Evolutionary conservation across 306 rosid genomes (phyloP).

Genomic region (Arachis hypogaea): DNA sequence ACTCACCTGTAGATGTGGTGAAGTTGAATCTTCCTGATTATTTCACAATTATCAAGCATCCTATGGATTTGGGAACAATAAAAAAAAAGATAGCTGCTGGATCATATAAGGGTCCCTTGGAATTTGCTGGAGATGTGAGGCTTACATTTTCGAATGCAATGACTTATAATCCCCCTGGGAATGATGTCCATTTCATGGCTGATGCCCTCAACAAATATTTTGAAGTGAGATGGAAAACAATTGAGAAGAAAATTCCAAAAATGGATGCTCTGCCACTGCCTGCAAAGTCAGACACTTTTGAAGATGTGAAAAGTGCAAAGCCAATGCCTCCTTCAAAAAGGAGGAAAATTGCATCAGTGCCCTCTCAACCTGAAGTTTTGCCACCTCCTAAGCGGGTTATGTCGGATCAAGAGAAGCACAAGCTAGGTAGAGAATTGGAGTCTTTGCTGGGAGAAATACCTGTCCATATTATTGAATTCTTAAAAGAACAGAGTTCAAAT

Average conservation of each 20-base stretch:
- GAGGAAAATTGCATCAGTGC: constrained; percentile 58
- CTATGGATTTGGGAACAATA: constrained; percentile 86
- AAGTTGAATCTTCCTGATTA: constrained; percentile 82
- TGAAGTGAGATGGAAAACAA: constrained; percentile 77
- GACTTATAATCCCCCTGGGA: constrained; percentile 84
- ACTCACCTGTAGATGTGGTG: constrained; percentile 73
- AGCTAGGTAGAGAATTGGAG: constrained; percentile 71
- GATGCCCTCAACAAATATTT: constrained; percentile 68
- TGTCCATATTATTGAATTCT: constrained; percentile 66
- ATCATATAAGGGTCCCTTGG: constrained; percentile 53
- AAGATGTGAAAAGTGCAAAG: constrained; percentile 48
- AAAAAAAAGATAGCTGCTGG: constrained; percentile 62
- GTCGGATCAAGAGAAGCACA: constrained; percentile 65
- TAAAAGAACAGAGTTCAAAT: constrained; percentile 70
- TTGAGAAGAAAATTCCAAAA: constrained; percentile 72
- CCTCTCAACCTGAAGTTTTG: constrained; percentile 51
- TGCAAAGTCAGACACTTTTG: constrained; percentile 41
- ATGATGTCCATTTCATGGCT: constrained; percentile 71
- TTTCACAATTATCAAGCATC: constrained; percentile 67
- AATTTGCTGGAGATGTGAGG: constrained; percentile 68
- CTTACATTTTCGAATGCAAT: constrained; percentile 80
- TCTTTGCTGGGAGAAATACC: constrained; percentile 74
- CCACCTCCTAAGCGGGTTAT: constrained; percentile 61
- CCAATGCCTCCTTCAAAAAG: constrained; percentile 62
- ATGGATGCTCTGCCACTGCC: constrained; percentile 46